Conservation (phyloP, 176 grass and related monocot species). For the Juncus inflexus region DNA sequence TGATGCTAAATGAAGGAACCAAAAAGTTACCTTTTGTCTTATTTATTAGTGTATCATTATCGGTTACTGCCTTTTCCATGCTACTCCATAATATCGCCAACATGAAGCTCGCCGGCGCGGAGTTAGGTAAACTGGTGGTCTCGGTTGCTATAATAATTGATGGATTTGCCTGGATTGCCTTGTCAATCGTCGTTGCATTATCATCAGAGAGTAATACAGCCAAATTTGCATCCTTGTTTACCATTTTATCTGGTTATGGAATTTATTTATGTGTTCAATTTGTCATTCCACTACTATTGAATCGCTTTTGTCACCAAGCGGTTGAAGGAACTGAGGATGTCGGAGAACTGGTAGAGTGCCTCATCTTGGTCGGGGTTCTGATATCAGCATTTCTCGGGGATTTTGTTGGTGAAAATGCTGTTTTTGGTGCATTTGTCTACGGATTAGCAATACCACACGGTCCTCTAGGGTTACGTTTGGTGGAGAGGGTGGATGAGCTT, state of each 20-base stretch:
- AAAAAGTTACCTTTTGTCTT: constrained; percentile 30
- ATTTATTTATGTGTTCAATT: constrained; percentile 29
- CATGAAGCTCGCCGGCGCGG: constrained; percentile 56
- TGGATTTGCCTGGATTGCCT: constrained; percentile 32
- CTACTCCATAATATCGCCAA: constrained; percentile 50
- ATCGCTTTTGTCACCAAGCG: constrained; percentile 17
- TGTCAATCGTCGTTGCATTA: constrained; percentile 31
- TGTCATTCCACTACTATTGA: constrained; percentile 30
- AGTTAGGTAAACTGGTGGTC: constrained; percentile 50
- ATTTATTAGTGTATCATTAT: constrained; percentile 43
- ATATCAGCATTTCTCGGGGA: constrained; percentile 49
- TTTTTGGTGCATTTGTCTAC: constrained; percentile 66
- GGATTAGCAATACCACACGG: constrained; percentile 72
- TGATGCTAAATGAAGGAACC: neutral
- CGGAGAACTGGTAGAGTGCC: constrained; percentile 40
- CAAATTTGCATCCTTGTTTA: constrained; percentile 22
- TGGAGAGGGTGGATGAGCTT: constrained; percentile 73
- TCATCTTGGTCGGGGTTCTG: constrained; percentile 55
- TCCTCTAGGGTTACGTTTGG: constrained; percentile 42
- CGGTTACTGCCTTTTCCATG: constrained; percentile 54
- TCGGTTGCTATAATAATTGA: constrained; percentile 48
- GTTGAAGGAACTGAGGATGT: constrained; percentile 21
- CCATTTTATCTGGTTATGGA: constrained; percentile 21
- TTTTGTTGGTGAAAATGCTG: constrained; percentile 46
- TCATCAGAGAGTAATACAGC: constrained; percentile 5